These are phyloP conservation scores for Diphasiastrum complanatum DNA, from an alignment of 83 land plant genomes.

Conservation along the genomic window DNA sequence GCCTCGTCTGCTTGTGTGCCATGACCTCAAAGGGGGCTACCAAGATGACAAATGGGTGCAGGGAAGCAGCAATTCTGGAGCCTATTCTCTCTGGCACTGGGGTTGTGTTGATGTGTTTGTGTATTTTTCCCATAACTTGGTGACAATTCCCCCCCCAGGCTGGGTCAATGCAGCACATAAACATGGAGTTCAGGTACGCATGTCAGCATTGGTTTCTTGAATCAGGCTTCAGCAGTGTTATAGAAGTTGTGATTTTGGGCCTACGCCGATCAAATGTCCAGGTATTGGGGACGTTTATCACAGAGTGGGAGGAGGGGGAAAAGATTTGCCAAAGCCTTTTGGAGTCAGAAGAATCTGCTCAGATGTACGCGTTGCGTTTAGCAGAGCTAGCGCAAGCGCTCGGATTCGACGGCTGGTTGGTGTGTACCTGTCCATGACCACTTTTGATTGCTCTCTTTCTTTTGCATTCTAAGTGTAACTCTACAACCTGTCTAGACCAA, in stretches of 20 bases:
- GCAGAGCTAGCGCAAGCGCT: conserved; percentile 60
- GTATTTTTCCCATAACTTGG: conserved; percentile 78
- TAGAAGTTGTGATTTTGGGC: too few relatives aligned
- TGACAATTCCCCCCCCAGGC: conserved; percentile 84
- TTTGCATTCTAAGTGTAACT: conserved; percentile 7
- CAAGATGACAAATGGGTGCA: conserved; percentile 78
- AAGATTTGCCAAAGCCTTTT: conserved; percentile 35
- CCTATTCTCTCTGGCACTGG: conserved; percentile 89
- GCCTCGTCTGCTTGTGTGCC: conserved; percentile 75
- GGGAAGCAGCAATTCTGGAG: conserved; percentile 50
- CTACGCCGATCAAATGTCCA: conserved; percentile 20
- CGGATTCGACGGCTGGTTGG: conserved; percentile 98
- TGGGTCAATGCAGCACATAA: conserved; percentile 90
- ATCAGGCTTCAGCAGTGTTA: too few relatives aligned
- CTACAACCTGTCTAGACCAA: not conserved
- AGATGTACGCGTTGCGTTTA: conserved; percentile 59
- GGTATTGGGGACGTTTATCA: conserved; percentile 85
- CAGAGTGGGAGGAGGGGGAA: conserved; percentile 73
- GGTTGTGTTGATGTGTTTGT: conserved; percentile 84
- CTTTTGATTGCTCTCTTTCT: conserved; percentile 1
- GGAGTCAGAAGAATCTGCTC: conserved; percentile 59
- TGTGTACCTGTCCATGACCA: conserved; percentile 17
- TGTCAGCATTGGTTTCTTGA: too few relatives aligned
- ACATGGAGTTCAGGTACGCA: conserved; percentile 81
- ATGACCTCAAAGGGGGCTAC: conserved; percentile 78